Evolutionary conservation across 139 green algal genomes (phyloP), one percentile per base, ranked within the genome.

Genomic region (Asterochloris erici): DNA sequence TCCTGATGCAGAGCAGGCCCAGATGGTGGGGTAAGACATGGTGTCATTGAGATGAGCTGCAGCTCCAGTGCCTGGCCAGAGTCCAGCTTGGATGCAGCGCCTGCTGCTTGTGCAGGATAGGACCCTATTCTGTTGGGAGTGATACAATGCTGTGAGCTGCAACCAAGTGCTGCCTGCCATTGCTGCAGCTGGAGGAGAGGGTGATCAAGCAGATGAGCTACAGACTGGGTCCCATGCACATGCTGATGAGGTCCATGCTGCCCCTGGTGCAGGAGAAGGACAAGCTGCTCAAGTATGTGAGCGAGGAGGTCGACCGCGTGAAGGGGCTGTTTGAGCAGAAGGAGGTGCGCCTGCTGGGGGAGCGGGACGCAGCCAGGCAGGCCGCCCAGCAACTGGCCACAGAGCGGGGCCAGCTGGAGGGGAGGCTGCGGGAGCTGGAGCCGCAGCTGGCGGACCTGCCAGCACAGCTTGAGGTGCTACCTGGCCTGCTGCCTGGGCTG

Each of bases 251-350:
- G 23, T 61, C 26, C 26, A 64, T 64, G 21, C 23, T 76, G 29
- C 27, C 19, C 4, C 0, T 38, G 28, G 9, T 61, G 16, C 71
- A 84, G 81, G 87, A 91, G 66, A 85, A 85, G 68, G 87, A 89
- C 54, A 77, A 83, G 16, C 84, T 88, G 83, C 70, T 91, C 19
- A 78, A 74, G 38, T 89, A 84, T 38, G 85, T 91, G 21, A 83
- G 81, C 27, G 85, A 89, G 78, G 87, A 91, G 74, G 87, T 91
- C 78, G 87, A 91, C 77, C 81, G 85, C 2, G 87, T 91, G 2
- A 91, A 91, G 80, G 79, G 68, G 24, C 78, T 91, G 70, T 91
- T 88, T 81, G 87, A 88, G 60, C 73, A 89, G 54, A 91, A 89
- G 81, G 80, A 88, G 81, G 47, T 27, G 12, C 79, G 85, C 0